Base-by-base conservation (phyloP, 306 rosid genomes). In the Ammopiptanthus mongolicus region DNA sequence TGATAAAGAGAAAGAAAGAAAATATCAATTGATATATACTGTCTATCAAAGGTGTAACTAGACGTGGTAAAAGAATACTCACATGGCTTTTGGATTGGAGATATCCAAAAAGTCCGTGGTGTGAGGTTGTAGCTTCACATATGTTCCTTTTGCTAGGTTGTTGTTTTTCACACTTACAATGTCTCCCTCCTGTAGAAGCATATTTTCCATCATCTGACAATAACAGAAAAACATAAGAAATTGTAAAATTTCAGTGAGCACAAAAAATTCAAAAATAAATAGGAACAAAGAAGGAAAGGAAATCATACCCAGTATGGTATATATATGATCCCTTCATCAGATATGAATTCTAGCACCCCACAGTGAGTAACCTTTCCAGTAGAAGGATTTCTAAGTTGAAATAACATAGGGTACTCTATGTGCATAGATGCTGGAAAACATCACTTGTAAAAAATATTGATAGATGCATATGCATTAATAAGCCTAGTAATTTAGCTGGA, bases 51-150 rank as follows among this genome's bases (percentile, higher is more conserved):
- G 50, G 18, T 14, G 17, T 28, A 71, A 62, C 22, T 55, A 57
- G 15, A 48, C 22, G 11, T 12, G 19, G 7, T 25, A 14, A 67
- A 41, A 75, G 78, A 47, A 69, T 31, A 80, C 86, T 78, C 21
- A 83, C 91, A 81, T 83, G 36, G 89, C 89, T 71, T 80, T 87
- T 73, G 91, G 89, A 57, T 87, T 80, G 46, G 84, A 83, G 71
- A 87, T 67, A 72, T 85, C 87, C 73, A 83, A 84, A 65, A 87
- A 87, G 64, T 85, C 87, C 80, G 19, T 80, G 55, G 87, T 87
- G 84, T 80, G 91, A 50, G 91, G 91, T 63, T 87, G 91, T 80
- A 87, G 82, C 85, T 87, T 87, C 82, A 77, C 88, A 23, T 69
- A 85, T 17, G 82, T 87, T 70, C 82, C 91, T 80, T 87, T 84